Conservation (phyloP, 2,329 filamentous ascomycete genomes). For the Calonectria crousiana region DNA sequence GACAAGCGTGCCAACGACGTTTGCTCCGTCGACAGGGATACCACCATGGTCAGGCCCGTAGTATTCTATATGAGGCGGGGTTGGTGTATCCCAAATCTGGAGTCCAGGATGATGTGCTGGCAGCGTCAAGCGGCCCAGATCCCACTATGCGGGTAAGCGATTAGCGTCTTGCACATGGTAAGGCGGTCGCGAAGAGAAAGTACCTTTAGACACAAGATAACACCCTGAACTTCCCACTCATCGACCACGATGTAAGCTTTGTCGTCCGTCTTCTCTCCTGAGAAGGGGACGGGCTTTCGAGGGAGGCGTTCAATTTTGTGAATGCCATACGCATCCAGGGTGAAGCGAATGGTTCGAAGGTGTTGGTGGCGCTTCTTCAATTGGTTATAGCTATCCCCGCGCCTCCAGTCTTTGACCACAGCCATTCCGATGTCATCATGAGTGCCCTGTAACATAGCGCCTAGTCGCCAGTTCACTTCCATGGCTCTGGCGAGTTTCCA, state of each 20-base stretch:
- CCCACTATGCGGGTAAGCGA: not conserved
- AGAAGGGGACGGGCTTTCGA: not conserved
- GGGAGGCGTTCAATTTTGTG: not conserved
- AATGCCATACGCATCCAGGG: not conserved
- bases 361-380: not conserved
- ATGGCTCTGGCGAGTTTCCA: constrained; percentile 2
- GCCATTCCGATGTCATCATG: not conserved
- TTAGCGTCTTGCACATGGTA: not conserved
- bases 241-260: constrained; percentile 1
- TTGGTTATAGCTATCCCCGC: not conserved
- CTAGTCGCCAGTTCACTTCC: not conserved
- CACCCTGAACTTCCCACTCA: not conserved
- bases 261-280: not conserved
- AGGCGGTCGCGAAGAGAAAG: not conserved
- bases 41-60: not conserved
- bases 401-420: not conserved
- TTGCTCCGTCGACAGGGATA: not conserved
- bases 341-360: not conserved
- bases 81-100: constrained; percentile 16
- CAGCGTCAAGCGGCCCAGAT: not conserved
- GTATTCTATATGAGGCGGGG: constrained; percentile 6
- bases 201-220: not conserved
- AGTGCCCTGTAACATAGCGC: not conserved
- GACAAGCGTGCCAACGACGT: not conserved
- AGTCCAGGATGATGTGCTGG: not conserved